A percentile compares a stretch with the other conserved stretches of the same genome.
Conservation (phyloP, 345 rosid species). For the Citrus hindsii region DNA sequence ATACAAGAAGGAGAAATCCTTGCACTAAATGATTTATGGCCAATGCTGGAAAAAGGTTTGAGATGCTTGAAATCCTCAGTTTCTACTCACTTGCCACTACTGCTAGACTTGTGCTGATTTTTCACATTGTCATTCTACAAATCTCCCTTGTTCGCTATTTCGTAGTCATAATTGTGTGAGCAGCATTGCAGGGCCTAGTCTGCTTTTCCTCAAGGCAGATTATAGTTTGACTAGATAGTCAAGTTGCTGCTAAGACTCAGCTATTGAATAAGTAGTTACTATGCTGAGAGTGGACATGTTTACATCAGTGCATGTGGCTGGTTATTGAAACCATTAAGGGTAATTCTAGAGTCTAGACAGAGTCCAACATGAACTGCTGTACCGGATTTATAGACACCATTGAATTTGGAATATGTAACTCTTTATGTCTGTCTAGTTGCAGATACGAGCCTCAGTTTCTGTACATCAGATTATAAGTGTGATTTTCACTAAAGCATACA, state of each 20-base stretch:
- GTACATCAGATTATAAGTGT: neutral
- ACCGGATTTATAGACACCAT: neutral
- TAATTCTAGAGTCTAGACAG: no score
- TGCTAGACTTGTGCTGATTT: neutral
- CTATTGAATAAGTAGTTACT: neutral
- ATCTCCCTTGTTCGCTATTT: neutral
- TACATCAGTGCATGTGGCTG: neutral
- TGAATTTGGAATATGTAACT: neutral
- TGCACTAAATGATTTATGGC: slow-evolving; percentile 14
- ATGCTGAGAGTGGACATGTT: neutral
- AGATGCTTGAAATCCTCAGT: neutral
- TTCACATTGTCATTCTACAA: neutral
- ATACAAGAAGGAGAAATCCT: slow-evolving; percentile 8
- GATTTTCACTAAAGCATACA: neutral
- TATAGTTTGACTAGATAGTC: neutral
- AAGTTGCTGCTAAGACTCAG: neutral
- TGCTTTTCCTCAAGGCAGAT: neutral
- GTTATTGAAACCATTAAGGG: neutral
- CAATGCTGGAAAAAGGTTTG: slow-evolving; percentile 7
- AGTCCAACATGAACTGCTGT: neutral
- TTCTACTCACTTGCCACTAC: neutral
- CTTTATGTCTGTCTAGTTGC: neutral
- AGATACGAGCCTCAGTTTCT: neutral
- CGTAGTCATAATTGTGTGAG: slow-evolving; percentile 9
- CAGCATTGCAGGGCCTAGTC: slow-evolving; percentile 1